phyloP scores from a whole-genome alignment of 768 basidiomycete genomes.

The Sutorius australiensis region DNA sequence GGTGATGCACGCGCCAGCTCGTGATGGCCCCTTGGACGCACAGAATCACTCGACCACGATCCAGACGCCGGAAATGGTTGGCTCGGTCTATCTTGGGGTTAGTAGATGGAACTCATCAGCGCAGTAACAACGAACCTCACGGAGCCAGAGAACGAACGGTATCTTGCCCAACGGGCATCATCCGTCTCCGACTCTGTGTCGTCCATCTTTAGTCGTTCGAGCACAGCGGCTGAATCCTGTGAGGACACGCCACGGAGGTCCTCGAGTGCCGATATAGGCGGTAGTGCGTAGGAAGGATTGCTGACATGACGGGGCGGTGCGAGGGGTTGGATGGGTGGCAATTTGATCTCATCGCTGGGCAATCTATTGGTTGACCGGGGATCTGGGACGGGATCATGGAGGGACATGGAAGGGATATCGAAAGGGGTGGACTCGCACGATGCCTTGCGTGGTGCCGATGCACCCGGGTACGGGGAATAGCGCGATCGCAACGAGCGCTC shows the following conservation, averaged over 20 bases:
- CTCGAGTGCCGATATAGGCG: constrained; percentile 68
- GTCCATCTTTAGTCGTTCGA: constrained; percentile 58
- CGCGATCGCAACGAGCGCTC: constrained; percentile 28
- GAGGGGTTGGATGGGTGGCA: constrained; percentile 42
- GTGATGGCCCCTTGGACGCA: constrained; percentile 11
- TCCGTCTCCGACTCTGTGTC: constrained; percentile 33
- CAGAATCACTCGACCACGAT: constrained; percentile 26
- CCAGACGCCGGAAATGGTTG: constrained; percentile 18
- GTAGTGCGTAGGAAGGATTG: constrained; percentile 50
- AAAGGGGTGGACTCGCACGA: constrained; percentile 30
- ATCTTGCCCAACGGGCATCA: constrained; percentile 35
- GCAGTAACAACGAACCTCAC: constrained; percentile 24
- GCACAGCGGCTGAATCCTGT: constrained; percentile 60
- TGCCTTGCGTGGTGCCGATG: constrained; percentile 22
- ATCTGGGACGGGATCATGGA: constrained; percentile 31
- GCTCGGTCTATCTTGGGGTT: constrained; percentile 11
- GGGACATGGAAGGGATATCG: constrained; percentile 34
- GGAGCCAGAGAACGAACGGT: constrained; percentile 44
- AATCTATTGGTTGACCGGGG: constrained; percentile 19
- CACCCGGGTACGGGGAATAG: constrained; percentile 46
- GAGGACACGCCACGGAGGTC: constrained; percentile 50
- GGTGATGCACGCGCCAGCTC: constrained; percentile 17
- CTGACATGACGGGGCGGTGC: constrained; percentile 24
- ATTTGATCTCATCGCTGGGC: constrained; percentile 35
- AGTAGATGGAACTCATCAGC: neutral